Evolutionary conservation across 257 asterid species (phyloP).

Genomic region (Solanum raphanifolium): DNA sequence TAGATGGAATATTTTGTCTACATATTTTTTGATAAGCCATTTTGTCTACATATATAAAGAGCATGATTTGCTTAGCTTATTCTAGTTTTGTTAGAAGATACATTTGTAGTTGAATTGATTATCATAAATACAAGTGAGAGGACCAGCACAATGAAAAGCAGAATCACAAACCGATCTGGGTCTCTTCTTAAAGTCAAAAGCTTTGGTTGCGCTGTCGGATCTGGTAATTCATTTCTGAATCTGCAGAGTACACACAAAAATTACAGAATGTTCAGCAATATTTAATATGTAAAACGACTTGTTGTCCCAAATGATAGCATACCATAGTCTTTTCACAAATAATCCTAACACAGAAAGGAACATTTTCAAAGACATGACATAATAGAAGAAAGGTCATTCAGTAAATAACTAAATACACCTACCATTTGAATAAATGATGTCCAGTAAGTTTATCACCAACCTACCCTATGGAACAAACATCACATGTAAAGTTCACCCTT

Average conservation of each 20-base stretch:
- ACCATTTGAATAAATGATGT: not conserved
- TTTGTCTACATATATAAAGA: not conserved
- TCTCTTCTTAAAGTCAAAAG: slow-evolving; percentile 68
- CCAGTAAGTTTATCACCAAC: not conserved
- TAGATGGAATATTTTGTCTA: not conserved
- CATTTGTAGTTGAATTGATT: not conserved
- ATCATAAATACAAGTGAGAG: not conserved
- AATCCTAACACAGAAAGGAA: not conserved
- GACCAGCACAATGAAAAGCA: not conserved
- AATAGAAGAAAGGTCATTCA: not conserved
- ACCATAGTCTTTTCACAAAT: not conserved
- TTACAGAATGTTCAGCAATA: not conserved
- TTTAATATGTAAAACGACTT: not conserved
- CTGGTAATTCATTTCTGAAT: slow-evolving; percentile 96
- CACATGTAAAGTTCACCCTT: not conserved
- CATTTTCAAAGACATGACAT: not conserved
- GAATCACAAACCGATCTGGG: slow-evolving; percentile 59
- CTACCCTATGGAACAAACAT: not conserved
- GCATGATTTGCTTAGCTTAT: not conserved
- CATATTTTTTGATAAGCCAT: not conserved
- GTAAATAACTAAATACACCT: not conserved
- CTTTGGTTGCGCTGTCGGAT: slow-evolving; percentile 94
- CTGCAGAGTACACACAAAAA: slow-evolving; percentile 29
- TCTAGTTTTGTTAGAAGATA: not conserved
- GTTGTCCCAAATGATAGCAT: not conserved